Base-by-base conservation (phyloP, 2,329 filamentous ascomycete species). In the Pyrenochaeta sp. region DNA sequence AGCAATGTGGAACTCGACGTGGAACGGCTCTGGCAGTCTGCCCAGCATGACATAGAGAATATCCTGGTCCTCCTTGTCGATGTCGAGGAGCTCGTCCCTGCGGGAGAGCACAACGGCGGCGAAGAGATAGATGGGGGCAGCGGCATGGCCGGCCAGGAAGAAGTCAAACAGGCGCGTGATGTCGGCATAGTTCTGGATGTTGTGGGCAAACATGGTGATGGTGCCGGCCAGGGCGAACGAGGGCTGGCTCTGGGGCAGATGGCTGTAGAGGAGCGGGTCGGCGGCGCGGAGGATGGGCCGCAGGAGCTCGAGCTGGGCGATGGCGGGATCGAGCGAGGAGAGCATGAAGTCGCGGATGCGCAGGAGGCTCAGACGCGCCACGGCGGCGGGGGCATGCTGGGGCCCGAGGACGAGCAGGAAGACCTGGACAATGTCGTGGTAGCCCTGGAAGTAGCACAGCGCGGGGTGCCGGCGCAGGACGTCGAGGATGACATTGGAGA, bases 311-410 rank as follows among this genome's bases (percentile, higher is more conserved):
- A 99, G 83, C 71, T 99, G 94, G 41, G 86, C 81, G 35, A 95
- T 78, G 15, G 92, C 90, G 3, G 91, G 90, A 10, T 83, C 78
- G 30, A 99, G 83, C 27, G 85, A 90, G 7, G 93, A 92, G 8
- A 99, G 84, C 94, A 99, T 96, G 71, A 96, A 99, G 74, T 99
- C 94, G 51, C 94, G 85, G 67, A 99, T 96, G 39, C 91, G 88
- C 30, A 97, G 81, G 21, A 92, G 79, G 3, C 92, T 96, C 45
- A 99, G 84, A n/a, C 89, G 87, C 22, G 88, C 81, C 21, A 95
- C 83, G 11, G 87, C 84, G 6, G 78, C 71, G 13, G 81, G 77
- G 11, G 89, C 86, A 40, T 78, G 68, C 15, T 78, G 64, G 7
- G 83, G 74, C 0, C 87, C 86, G 3, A 99, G 79, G 8, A 96